Evolutionary conservation across 2,329 filamentous ascomycete species (phyloP).

Genomic region (Sporothrix curviconia): DNA sequence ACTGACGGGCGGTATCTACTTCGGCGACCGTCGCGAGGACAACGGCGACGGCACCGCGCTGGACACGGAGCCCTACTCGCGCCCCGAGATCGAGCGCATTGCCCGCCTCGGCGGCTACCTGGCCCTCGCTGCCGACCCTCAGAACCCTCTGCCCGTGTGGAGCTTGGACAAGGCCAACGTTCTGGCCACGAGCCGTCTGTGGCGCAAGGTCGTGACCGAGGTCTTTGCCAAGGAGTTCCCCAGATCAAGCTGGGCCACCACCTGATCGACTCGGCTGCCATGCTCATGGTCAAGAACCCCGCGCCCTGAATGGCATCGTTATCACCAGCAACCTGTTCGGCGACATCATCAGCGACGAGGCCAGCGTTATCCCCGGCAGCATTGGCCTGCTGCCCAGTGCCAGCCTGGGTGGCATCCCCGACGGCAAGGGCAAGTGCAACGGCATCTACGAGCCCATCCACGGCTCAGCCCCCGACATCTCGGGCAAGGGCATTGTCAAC

Average conservation of each 20-base stretch:
- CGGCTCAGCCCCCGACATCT: slow-evolving; percentile 89
- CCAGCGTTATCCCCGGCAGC: slow-evolving; percentile 85
- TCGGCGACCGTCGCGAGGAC: slow-evolving; percentile 78
- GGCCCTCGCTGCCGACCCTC: slow-evolving; percentile 65
- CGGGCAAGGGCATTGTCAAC: slow-evolving; percentile 85
- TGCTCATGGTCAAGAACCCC: slow-evolving; percentile 97
- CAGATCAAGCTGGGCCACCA: slow-evolving; percentile 79
- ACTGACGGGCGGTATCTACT: slow-evolving; percentile 90
- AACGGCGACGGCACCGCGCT: slow-evolving; percentile 67
- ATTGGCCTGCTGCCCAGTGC: slow-evolving; percentile 85
- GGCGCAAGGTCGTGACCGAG: slow-evolving; percentile 81
- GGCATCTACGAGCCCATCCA: slow-evolving; percentile 98
- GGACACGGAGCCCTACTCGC: slow-evolving; percentile 83
- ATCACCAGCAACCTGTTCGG: slow-evolving; percentile 93
- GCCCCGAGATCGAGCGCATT: slow-evolving; percentile 80
- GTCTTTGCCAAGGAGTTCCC: slow-evolving; percentile 86
- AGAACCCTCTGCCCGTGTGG: slow-evolving; percentile 64
- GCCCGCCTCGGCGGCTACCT: slow-evolving; percentile 75
- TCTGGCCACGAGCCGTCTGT: slow-evolving; percentile 79
- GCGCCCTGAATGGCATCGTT: slow-evolving; percentile 79
- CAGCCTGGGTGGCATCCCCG: slow-evolving; percentile 77
- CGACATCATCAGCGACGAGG: slow-evolving; percentile 94
- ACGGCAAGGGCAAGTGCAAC: slow-evolving; percentile 77
- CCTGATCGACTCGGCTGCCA: slow-evolving; percentile 92
- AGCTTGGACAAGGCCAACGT: slow-evolving; percentile 96